phyloP scores from a whole-genome alignment of 2,329 filamentous ascomycete species.

The Purpureocillium lavendulum region DNA sequence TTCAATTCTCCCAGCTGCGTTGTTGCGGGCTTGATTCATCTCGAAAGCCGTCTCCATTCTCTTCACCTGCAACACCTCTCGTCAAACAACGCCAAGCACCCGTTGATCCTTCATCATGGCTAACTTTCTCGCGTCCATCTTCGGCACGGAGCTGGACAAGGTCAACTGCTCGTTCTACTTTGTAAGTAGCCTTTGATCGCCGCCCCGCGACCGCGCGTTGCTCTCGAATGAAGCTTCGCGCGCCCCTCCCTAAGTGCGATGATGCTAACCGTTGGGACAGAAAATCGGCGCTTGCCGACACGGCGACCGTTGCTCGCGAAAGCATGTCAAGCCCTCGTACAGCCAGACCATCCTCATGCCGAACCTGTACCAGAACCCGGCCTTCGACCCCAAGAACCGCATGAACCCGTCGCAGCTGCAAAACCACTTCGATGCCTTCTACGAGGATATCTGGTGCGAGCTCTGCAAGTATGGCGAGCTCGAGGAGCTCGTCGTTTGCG shows the following conservation, averaged over 20 bases:
- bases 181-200: slow-evolving; percentile 24
- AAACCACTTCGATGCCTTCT: slow-evolving; percentile 99
- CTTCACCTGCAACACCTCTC: slow-evolving; percentile 2
- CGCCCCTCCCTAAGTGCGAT: no score
- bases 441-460: slow-evolving; percentile 99
- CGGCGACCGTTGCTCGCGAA: slow-evolving; percentile 94
- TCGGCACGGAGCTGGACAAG: slow-evolving; percentile 99
- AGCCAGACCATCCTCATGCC: slow-evolving; percentile 95
- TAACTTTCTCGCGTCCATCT: slow-evolving; percentile 98
- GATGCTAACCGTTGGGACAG: slow-evolving; percentile 19
- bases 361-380: slow-evolving; percentile 98
- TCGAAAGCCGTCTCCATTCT: slow-evolving; percentile 6
- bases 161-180: slow-evolving; percentile 98
- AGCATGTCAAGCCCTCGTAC: slow-evolving; percentile 99
- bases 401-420: slow-evolving; percentile 95
- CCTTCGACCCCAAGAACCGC: slow-evolving; percentile 92
- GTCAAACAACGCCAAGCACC: slow-evolving; percentile 1
- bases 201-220: background rate
- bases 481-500: slow-evolving; percentile 96
- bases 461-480: slow-evolving; percentile 98
- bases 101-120: slow-evolving; percentile 54
- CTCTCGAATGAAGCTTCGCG: no score
- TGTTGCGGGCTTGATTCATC: background rate
- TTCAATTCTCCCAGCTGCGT: background rate
- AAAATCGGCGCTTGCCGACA: slow-evolving; percentile 99